Conservation (phyloP, 768 basidiomycete genomes). For the Boletus barrowsii region DNA sequence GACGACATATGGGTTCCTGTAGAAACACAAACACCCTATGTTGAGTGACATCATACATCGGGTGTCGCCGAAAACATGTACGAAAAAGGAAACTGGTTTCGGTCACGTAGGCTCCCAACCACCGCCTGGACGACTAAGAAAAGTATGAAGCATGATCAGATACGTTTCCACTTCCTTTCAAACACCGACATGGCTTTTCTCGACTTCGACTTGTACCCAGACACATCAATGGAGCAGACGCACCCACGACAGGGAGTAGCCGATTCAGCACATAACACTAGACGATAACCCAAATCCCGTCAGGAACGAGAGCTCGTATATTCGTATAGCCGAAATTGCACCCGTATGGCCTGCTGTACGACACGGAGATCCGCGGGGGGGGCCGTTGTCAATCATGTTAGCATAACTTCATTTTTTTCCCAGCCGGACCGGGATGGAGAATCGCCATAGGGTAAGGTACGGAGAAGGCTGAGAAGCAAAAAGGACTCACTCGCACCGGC, state of each 20-base stretch:
- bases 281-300: slow-evolving; percentile 75
- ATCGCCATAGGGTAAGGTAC: background rate
- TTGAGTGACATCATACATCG: slow-evolving; percentile 27
- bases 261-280: slow-evolving; percentile 54
- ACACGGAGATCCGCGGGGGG: background rate
- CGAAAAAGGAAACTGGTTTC: slow-evolving; percentile 8
- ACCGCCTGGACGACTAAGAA: no score
- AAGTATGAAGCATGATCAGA: no score
- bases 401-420: background rate
- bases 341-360: slow-evolving; percentile 55
- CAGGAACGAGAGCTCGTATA: slow-evolving; percentile 80
- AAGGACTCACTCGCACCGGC: slow-evolving; percentile 60
- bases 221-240: slow-evolving; percentile 46
- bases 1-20: slow-evolving; percentile 16
- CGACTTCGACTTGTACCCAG: slow-evolving; percentile 19
- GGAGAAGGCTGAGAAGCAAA: background rate
- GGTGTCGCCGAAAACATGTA: slow-evolving; percentile 20
- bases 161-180: background rate
- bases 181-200: background rate
- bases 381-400: background rate
- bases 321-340: slow-evolving; percentile 64
- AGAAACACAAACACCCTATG: background rate
- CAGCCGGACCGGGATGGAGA: background rate
- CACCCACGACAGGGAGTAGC: slow-evolving; percentile 58
- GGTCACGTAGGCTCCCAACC: background rate